Base-by-base conservation (phyloP, 1,284 basidiomycete species). In the Trichosporon faecale region DNA sequence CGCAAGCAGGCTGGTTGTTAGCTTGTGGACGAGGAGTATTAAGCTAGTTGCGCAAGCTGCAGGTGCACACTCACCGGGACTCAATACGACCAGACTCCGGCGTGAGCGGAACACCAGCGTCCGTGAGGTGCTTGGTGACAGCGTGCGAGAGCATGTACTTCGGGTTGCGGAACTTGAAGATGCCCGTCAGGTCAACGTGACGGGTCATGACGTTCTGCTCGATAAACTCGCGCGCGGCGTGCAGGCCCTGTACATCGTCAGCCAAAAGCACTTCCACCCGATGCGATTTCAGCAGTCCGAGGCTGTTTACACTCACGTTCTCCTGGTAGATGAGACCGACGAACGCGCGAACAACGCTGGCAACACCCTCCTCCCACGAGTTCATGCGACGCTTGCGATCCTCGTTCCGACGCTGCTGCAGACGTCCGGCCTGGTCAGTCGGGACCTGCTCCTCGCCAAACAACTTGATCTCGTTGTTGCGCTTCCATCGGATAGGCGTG, bases 81-180 rank as follows among this genome's bases (percentile, higher is more conserved):
- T 79, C 77, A n/a, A 82, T 74, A 11, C 71, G 67, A 7, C 71
- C 76, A 2, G 73, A 71, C 76, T 90, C 90, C 46, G 87, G 85
- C 77, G 91, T 89, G 23, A 55, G n/a, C 27, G 72, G 70, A 64
- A 93, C 88, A 9, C 88, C 88, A 5, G 78, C 77, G 31, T 78
- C 74, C 12, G 74, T 71, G 21, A 83, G 68, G 76, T 93, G 91
- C 79, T 91, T 91, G 60, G 86, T 85, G 21, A 93, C 91, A 69
- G 92, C 91, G 75, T 91, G 88, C 66, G 89, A 84, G 49, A 96
- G 85, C 37, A 93, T 90, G 75, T 90, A 88, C 85, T 92, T 92
- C 29, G 92, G 92, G 77, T 95, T 89, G 69, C 88, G 86, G 83
- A 98, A 97, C 82, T 95, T 96, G 82, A 99, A 88, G 86, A 98